Base-by-base conservation (phyloP, 2,329 filamentous ascomycete genomes). In the Colletotrichum phormii region DNA sequence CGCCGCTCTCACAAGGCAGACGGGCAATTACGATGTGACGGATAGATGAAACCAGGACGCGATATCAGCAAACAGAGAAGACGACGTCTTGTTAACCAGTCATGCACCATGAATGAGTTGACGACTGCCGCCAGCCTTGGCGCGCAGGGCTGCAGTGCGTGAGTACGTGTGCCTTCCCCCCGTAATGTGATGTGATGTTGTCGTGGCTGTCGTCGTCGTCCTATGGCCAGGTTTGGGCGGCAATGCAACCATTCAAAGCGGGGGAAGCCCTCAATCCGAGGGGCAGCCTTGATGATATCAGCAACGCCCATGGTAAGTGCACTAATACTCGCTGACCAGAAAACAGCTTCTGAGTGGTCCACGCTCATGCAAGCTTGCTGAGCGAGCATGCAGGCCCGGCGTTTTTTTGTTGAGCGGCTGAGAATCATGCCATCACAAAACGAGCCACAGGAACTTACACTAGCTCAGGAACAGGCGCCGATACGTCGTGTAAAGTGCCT, bases 401-500 rank as follows among this genome's bases (percentile, higher is more conserved):
- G 26, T 65, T 67, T 49, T 49, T 67, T 51, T 31, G 66, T 70
- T 46, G 61, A 71, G 71, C 71, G 66, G 66, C 66, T 71, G 66
- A 71, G 6, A 62, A 62, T 71, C 66, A 73, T 71, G 71, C 60
- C 54, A 69, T 69, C 3, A 37, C 31, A 12, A 55, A 49, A 65
- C 31, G 42, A 65, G 46, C 61, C 37, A 55, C 33, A 61, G 33
- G 35, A 24, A 42, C n/a, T 9, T 49, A 22, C 5, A 22, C 18
- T 59, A 29, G 60, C 60, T 59, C 55, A 26, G 29, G 33, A 71
- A 31, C 46, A 70, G 58, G 55, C 61, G 66, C 42, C 49, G 55
- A 61, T 60, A 61, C 55, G 55, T 65, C 12, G 55, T 61, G 46
- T 71, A 73, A 62, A 71, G 55, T 60, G 66, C 24, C 55, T 7